Evolutionary conservation across 2,329 filamentous ascomycete species (phyloP).

Genomic region (Exophiala dermatitidis): DNA sequence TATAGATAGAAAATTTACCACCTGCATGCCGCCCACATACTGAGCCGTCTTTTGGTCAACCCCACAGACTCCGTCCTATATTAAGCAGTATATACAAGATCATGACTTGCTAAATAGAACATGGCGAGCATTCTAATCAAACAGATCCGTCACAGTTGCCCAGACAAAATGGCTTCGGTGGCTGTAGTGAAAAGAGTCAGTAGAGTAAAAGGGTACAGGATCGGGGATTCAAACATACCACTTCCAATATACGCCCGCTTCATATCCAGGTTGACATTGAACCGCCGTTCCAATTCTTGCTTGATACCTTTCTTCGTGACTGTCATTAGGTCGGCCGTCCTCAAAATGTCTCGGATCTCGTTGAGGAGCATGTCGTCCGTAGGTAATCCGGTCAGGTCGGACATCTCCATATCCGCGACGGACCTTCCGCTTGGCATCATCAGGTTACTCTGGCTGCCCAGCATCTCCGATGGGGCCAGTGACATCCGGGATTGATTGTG

Average conservation of each 20-base stretch:
- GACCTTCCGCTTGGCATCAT: constrained; percentile 58
- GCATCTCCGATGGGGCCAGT: constrained; percentile 65
- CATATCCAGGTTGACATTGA: constrained; percentile 75
- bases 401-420: constrained; percentile 66
- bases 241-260: constrained; percentile 92
- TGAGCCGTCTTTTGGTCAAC: no score
- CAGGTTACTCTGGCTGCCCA: constrained; percentile 63
- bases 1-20: no score
- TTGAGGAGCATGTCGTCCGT: constrained; percentile 82
- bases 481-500: constrained; percentile 62
- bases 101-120: neutral
- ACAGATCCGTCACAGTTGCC: constrained; percentile 52
- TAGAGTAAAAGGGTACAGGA: neutral
- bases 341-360: constrained; percentile 89
- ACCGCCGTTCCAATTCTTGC: constrained; percentile 80
- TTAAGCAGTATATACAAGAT: neutral
- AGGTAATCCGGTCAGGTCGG: constrained; percentile 67
- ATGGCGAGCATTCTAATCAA: neutral
- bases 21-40: no score
- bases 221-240: constrained; percentile 52
- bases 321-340: constrained; percentile 89
- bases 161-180: constrained; percentile 71
- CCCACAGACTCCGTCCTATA: no score
- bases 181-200: constrained; percentile 43
- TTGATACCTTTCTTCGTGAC: constrained; percentile 99